phyloP scores from a whole-genome alignment of 2,329 filamentous ascomycete species.

The Clarireedia monteithiana region DNA sequence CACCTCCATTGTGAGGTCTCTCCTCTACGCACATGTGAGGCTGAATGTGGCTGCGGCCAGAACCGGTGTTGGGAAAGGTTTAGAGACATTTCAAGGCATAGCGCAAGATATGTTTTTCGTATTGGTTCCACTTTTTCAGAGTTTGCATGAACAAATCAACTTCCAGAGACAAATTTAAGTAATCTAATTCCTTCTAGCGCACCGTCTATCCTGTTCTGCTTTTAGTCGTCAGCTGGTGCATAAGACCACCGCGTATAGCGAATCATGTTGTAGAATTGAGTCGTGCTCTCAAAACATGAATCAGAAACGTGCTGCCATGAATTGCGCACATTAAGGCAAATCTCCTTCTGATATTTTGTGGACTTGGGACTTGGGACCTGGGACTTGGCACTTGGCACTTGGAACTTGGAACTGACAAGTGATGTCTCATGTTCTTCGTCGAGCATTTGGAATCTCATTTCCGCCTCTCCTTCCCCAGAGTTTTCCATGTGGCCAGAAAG shows the following conservation, averaged over 20 bases:
- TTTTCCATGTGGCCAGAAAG: no score
- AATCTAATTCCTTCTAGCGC: neutral
- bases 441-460: no score
- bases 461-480: no score
- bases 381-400: no score
- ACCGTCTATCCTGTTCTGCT: neutral
- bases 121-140: constrained; percentile 3
- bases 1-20: neutral
- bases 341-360: no score
- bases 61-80: neutral
- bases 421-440: no score
- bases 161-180: neutral
- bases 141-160: neutral
- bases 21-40: neutral
- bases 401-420: no score
- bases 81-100: neutral
- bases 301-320: no score
- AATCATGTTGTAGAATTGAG: neutral
- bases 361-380: no score
- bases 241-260: neutral
- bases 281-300: no score
- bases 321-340: no score
- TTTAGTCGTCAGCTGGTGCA: neutral
- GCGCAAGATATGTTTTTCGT: neutral
- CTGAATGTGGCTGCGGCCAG: neutral